These are phyloP conservation scores for Oxytropis ochrocephala DNA, from an alignment of 306 rosid species.

Conservation along the genomic window DNA sequence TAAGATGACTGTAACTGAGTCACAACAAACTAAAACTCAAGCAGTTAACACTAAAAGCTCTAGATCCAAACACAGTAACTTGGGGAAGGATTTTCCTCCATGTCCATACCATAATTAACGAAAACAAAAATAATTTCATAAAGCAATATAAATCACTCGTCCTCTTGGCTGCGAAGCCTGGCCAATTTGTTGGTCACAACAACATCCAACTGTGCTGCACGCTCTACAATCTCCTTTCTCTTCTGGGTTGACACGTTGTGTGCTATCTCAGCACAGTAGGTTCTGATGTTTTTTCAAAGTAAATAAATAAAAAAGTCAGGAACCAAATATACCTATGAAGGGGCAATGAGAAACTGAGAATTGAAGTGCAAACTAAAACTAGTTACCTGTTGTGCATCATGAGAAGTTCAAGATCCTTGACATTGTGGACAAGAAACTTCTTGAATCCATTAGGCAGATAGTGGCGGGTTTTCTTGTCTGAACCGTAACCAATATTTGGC, in stretches of 20 bases:
- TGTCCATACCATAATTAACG: not conserved
- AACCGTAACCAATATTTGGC: slow-evolving; percentile 70
- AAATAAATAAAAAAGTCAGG: not conserved
- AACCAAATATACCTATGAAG: not conserved
- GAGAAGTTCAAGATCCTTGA: slow-evolving; percentile 53
- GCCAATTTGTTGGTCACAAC: slow-evolving; percentile 71
- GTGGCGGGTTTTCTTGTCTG: slow-evolving; percentile 74
- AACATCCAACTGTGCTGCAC: slow-evolving; percentile 74
- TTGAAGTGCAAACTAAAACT: not conserved
- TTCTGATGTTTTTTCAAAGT: slow-evolving; percentile 25
- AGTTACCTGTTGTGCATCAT: slow-evolving; percentile 78
- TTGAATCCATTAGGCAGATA: slow-evolving; percentile 46
- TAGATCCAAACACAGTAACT: slow-evolving; percentile 5
- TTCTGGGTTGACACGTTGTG: slow-evolving; percentile 55
- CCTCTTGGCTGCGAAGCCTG: slow-evolving; percentile 79
- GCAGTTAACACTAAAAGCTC: not conserved
- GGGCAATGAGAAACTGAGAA: not conserved
- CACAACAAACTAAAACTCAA: not conserved
- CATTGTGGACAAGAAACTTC: slow-evolving; percentile 22
- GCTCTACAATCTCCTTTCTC: slow-evolving; percentile 67
- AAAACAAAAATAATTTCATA: not conserved
- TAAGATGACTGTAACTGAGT: not conserved
- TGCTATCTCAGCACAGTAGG: slow-evolving; percentile 75
- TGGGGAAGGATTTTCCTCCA: not conserved
- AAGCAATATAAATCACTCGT: slow-evolving; percentile 32